These are phyloP conservation scores for Nectriaceae sp. DNA, from an alignment of 2,329 filamentous ascomycete genomes.

Conservation along the genomic window DNA sequence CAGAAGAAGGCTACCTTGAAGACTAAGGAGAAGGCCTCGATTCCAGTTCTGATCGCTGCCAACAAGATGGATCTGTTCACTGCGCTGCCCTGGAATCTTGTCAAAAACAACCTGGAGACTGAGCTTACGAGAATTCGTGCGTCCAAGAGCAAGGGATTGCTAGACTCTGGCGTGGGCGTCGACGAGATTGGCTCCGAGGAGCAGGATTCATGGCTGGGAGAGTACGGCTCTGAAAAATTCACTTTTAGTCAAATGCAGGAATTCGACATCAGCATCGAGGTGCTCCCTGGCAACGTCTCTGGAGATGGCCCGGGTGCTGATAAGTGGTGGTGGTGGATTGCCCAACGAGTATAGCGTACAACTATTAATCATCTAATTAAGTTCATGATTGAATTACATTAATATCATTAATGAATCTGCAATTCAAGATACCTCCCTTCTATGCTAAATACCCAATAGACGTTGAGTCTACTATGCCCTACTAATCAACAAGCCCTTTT, in stretches of 20 bases:
- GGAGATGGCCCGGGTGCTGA: constrained; percentile 70
- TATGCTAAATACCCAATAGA: constrained; percentile 34
- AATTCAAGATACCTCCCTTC: constrained; percentile 3
- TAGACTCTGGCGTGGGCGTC: constrained; percentile 76
- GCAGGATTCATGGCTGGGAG: constrained; percentile 81
- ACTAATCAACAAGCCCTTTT: background rate
- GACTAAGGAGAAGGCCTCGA: constrained; percentile 38
- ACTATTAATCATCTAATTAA: background rate
- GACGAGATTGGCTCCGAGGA: constrained; percentile 66
- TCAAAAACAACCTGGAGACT: constrained; percentile 73
- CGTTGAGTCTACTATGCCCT: constrained; percentile 43
- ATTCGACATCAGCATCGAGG: constrained; percentile 75
- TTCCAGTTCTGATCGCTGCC: constrained; percentile 81
- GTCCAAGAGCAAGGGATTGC: constrained; percentile 76
- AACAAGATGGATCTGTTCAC: constrained; percentile 98
- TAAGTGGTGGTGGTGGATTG: constrained; percentile 92
- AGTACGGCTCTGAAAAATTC: constrained; percentile 77
- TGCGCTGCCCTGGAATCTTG: constrained; percentile 75
- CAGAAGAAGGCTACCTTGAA: constrained; percentile 67
- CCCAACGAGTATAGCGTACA: constrained; percentile 50
- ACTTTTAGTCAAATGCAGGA: constrained; percentile 81
- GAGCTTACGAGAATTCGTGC: constrained; percentile 79
- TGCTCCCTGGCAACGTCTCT: constrained; percentile 73
- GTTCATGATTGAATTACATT: constrained; percentile 9
- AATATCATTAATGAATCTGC: constrained; percentile 9